These are phyloP conservation scores for Domatiomyces catenatus DNA, from an alignment of 2,329 filamentous ascomycete species.

Conservation along the genomic window DNA sequence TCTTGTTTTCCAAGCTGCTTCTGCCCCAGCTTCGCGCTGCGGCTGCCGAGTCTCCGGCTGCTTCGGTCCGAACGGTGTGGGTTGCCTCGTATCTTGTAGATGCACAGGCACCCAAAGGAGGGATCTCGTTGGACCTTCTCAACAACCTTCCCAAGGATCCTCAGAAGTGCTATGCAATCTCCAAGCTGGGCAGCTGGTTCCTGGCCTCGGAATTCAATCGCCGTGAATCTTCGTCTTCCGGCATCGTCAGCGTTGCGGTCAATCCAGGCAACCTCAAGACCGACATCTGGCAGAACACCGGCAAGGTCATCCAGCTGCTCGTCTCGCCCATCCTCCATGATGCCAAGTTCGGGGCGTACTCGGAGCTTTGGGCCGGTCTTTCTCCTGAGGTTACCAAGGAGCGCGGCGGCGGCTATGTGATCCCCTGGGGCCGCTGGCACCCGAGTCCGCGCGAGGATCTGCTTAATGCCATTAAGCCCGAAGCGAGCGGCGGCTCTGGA, in stretches of 20 bases:
- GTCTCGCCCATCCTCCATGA: constrained; percentile 14
- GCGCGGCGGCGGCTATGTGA: constrained; percentile 23
- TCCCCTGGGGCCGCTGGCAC: constrained; percentile 32
- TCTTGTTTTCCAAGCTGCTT: constrained; percentile 26
- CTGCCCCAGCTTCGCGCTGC: constrained; percentile 22
- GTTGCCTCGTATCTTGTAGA: constrained; percentile 2
- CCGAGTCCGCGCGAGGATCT: too few species aligned
- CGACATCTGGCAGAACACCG: constrained; percentile 21
- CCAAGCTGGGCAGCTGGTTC: constrained; percentile 7
- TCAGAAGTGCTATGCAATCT: constrained; percentile 4
- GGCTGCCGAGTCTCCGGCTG: constrained; percentile 7
- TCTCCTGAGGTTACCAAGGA: constrained; percentile 26
- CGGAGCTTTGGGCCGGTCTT: constrained; percentile 32
- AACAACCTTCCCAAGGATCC: constrained; percentile 1
- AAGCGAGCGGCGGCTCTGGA: background rate
- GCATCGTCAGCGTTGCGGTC: constrained; percentile 23
- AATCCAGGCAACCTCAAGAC: constrained; percentile 30
- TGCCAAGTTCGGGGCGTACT: constrained; percentile 31
- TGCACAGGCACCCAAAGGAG: too few species aligned
- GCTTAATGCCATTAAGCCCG: background rate
- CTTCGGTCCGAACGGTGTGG: constrained; percentile 23
- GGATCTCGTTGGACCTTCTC: too few species aligned
- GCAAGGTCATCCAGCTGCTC: background rate
- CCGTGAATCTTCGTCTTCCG: constrained; percentile 15
- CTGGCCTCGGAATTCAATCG: constrained; percentile 15